Evolutionary conservation across 306 rosid species (phyloP), one percentile per base, ranked within the genome.

Genomic region (Macrotyloma uniflorum): DNA sequence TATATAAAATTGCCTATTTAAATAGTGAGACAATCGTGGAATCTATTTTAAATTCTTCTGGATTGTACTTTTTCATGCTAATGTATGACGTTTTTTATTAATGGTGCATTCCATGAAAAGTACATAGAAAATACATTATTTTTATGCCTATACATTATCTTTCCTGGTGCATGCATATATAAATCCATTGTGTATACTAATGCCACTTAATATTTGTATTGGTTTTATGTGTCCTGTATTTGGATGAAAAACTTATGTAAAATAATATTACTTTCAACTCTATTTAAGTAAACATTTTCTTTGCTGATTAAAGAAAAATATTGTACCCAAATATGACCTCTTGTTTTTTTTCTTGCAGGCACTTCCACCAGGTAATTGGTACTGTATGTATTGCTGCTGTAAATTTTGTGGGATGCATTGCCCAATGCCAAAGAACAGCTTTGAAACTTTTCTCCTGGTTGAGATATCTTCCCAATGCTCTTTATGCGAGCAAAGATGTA

Each of bases 401-500:
- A 90, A 90, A 85, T 81, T 81, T 77, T 90, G 96, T 84, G 91
- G 90, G 74, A 66, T 66, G 77, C 80, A 59, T 66, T 64, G 69
- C 7, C 65, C 32, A 20, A 71, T 49, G 73, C 55, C 58, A 8
- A 77, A 38, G 64, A 82, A 79, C 30, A 82, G 36, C n/a, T 1
- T 8, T 36, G 78, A 63, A 30, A 57, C 76, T 53, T 46, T 75
- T 50, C 46, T 75, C 26, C 40, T 51, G 11, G 65, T 8, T n/a
- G 1, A 12, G 16, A 42, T 12, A 4, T 42, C 47, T 15, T 6
- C 12, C 12, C 43, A 42, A 14, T 93, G 97, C 80, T 70, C 20
- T 38, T 46, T 90, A 40, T 93, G 96, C 28, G 88, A 84, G 76
- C 84, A 77, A 85, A 93, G 77, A 83, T 93, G 96, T 93, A 90